Base-by-base conservation (phyloP, 139 green algal genomes). In the Bryopsis sp. region DNA sequence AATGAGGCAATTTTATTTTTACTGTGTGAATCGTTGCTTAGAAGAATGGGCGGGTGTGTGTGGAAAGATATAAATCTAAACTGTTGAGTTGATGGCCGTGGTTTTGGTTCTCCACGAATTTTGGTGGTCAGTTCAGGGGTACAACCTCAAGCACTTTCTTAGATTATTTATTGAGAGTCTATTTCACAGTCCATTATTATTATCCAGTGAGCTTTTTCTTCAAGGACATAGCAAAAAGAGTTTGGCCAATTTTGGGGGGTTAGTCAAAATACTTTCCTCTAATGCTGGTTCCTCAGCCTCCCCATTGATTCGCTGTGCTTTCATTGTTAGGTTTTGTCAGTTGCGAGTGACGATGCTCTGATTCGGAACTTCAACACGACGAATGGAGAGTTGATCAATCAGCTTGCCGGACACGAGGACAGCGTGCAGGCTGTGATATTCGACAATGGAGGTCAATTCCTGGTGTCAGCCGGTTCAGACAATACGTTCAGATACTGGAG, bases 391-490 rank as follows among this genome's bases (percentile, higher is more conserved):
- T 36, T 76, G 35, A 37, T 85, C 54, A 60, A 35, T 6, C 79
- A 92, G 76, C 76, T 93, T 32, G 24, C 65, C 4, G 82, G 82
- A 0, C 88, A 95, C 72, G 87, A 92, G 47, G 85, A 91, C 57
- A 81, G 85, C 2, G 88, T 88, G 48, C 87, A 92, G 61, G 78
- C 72, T 3, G 78, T 88, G 28, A 72, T 75, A 3, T 91, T 89
- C 58, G 85, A 91, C 71, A 68, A 67, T 0, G 68, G 64, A 22
- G 79, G 83, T n/a, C 68, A 84, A 37, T 89, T 77, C 71, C n/a
- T 93, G 11, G 61, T 95, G 0, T 81, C 83, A 4, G 80, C 74
- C 38, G 79, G 81, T n/a, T 85, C 78, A 26, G 82, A 92, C 65
- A 79, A 78, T 60, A 86, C 78, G 0, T 90, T 92, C 68, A 75